Percentiles rank a stretch among this genome's conserved stretches.
Evolutionary conservation across 306 rosid genomes (phyloP).

Genomic region (Ormosia emarginata): DNA sequence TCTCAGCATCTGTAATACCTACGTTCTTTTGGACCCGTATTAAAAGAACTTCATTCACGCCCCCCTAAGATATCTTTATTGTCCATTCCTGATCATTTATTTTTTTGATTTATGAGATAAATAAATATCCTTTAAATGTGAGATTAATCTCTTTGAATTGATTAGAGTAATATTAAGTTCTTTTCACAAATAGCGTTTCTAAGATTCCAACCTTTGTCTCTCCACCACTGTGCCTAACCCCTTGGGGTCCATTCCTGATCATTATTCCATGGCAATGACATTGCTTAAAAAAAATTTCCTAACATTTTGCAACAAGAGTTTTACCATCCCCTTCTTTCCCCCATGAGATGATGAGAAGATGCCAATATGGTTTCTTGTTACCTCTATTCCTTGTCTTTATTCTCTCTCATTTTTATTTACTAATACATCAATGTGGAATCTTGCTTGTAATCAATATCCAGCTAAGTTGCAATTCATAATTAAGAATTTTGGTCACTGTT

Average conservation of each 20-base stretch:
- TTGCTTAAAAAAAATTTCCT: neutral
- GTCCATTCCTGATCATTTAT: neutral
- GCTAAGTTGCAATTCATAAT: slow-evolving; percentile 30
- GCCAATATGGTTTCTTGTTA: neutral
- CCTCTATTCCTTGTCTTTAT: neutral
- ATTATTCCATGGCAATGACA: neutral
- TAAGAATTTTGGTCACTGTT: neutral
- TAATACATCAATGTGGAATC: slow-evolving; percentile 17
- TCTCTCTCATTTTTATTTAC: neutral
- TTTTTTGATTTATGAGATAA: too few relatives aligned
- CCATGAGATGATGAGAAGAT: neutral
- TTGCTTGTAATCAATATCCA: slow-evolving; percentile 17
- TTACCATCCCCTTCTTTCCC: neutral
- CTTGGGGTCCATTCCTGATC: too few relatives aligned
- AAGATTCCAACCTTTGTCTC: too few relatives aligned
- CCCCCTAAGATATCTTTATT: neutral
- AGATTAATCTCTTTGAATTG: too few relatives aligned
- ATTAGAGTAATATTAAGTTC: too few relatives aligned
- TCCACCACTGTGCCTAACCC: too few relatives aligned
- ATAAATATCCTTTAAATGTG: too few relatives aligned
- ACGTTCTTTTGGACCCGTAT: neutral
- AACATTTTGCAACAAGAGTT: neutral
- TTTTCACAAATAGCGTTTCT: too few relatives aligned
- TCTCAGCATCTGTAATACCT: neutral
- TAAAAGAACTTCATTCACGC: neutral